These are phyloP conservation scores for Neocallimastix lanati DNA, from an alignment of 192 early-diverging fungal genomes.

Conservation along the genomic window DNA sequence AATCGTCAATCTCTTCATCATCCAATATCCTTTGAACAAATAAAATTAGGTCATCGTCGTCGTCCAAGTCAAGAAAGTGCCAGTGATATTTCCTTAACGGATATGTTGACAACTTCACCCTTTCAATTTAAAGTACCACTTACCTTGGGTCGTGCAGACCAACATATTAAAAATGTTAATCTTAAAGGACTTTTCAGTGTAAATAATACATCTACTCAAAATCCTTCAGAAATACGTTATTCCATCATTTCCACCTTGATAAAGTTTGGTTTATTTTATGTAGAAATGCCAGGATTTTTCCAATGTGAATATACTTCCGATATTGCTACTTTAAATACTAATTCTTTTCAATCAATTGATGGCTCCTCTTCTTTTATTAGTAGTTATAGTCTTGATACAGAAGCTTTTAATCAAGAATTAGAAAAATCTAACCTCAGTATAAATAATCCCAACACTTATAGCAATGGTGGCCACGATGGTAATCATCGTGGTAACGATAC, in stretches of 20 bases:
- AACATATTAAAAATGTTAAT: conserved; percentile 14
- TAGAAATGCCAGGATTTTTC: background rate
- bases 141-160: conserved; percentile 11
- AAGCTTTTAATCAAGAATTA: background rate
- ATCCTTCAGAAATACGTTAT: conserved; percentile 16
- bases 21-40: background rate
- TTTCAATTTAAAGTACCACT: background rate
- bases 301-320: background rate
- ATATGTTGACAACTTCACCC: conserved; percentile 2
- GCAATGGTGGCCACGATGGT: no score
- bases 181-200: conserved; percentile 18
- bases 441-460: background rate
- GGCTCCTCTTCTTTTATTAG: background rate
- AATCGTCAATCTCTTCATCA: background rate
- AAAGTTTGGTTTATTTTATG: background rate
- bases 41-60: background rate
- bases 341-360: background rate
- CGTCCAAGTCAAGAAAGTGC: background rate
- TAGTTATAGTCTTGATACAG: background rate
- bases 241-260: background rate
- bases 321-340: background rate
- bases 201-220: conserved; percentile 16
- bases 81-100: background rate
- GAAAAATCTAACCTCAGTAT: background rate
- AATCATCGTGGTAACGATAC: background rate